Evolutionary conservation across 768 basidiomycete genomes (phyloP), one percentile per base, ranked within the genome.

Genomic region (Hypholoma sublateritium): DNA sequence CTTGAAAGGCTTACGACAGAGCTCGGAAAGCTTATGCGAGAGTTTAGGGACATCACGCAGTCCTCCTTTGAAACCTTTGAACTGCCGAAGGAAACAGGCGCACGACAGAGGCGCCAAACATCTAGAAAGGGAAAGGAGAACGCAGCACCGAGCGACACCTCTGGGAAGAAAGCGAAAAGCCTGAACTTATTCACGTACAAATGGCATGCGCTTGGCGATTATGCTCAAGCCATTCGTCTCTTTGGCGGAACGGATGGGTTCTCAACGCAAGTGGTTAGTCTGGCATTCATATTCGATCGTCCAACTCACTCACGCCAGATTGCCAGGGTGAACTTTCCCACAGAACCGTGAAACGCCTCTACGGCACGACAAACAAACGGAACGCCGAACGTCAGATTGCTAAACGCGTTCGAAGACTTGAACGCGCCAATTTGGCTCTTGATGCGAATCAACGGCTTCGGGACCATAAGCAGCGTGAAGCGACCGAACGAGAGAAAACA

Each of bases 191-290:
- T n/a, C n/a, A n/a, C n/a, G n/a, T n/a, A n/a, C n/a, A n/a, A n/a
- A 9, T 5, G 25, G 36, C 25, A 4, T 14, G 21, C 9, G 22
- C 21, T 78, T 0, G 73, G 71, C 0, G 70, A 79, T 49, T 73
- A 75, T 44, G 62, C 63, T 0, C 13, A 39, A 1, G 51, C 56
- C 2, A 74, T 78, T 13, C 58, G 56, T 2, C 19, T 42, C 1
- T 69, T 60, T 50, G 75, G 77, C 0, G 68, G 67, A 0, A 72
- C 72, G 3, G 75, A 80, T 60, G 69, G 67, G 0, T 76, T 72
- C 46, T 72, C 69, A 0, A 78, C 76, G 1, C 76, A 79, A 55
- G 44, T 69, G 21, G 76, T 79, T 55, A 54, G 69, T 61, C n/a
- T n/a, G 39, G 35, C 49, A 21, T 22, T 37, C 32, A 16, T 17